phyloP scores from a whole-genome alignment of 2,329 filamentous ascomycete genomes.

The Cladobotryum mycophilum region DNA sequence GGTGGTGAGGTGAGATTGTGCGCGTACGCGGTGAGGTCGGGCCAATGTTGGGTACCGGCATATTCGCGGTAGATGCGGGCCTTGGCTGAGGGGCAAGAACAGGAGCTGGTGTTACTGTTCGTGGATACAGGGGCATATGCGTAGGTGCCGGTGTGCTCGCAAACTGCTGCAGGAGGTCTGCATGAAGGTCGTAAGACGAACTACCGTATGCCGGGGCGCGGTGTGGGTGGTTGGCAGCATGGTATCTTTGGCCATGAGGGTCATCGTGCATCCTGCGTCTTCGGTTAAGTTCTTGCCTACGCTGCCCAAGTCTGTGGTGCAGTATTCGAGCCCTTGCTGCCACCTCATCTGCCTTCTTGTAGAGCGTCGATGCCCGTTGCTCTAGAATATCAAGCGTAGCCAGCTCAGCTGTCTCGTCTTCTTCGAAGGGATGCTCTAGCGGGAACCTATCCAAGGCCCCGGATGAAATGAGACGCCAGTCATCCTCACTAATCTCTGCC shows the following conservation, averaged over 20 bases:
- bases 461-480: slow-evolving; percentile 77
- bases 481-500: slow-evolving; percentile 82
- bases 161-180: slow-evolving; percentile 52
- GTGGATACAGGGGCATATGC: too few species aligned
- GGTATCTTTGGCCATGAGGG: slow-evolving; percentile 30
- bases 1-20: slow-evolving; percentile 16
- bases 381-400: slow-evolving; percentile 80
- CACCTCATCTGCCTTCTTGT: slow-evolving; percentile 73
- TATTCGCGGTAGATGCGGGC: slow-evolving; percentile 16
- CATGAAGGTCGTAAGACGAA: slow-evolving; percentile 42
- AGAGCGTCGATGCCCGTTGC: slow-evolving; percentile 67
- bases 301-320: slow-evolving; percentile 60
- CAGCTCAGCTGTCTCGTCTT: slow-evolving; percentile 81
- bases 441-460: slow-evolving; percentile 75
- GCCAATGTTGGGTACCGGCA: slow-evolving; percentile 15
- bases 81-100: slow-evolving; percentile 16
- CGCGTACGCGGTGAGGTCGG: slow-evolving; percentile 22
- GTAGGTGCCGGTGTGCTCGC: slow-evolving; percentile 12
- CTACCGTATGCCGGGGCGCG: slow-evolving; percentile 20
- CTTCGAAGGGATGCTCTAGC: slow-evolving; percentile 71
- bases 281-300: slow-evolving; percentile 26
- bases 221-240: slow-evolving; percentile 26
- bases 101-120: not conserved
- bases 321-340: slow-evolving; percentile 60
- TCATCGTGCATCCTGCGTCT: slow-evolving; percentile 23